These are phyloP conservation scores for Rhynchospora tenuis DNA, from an alignment of 176 grass and related monocot genomes.

Conservation along the genomic window DNA sequence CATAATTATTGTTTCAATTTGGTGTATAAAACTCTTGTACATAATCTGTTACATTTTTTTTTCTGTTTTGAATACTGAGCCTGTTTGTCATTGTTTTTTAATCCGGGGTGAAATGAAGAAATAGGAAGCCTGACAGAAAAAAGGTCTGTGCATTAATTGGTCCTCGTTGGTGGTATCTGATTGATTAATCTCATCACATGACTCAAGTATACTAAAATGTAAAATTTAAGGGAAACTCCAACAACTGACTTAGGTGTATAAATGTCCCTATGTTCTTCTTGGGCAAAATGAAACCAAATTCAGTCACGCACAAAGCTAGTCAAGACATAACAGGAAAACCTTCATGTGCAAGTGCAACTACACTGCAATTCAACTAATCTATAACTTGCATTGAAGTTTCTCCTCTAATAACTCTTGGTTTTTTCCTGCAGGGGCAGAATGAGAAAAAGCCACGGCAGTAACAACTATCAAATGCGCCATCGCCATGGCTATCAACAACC, in stretches of 20 bases:
- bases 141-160: too few relatives aligned
- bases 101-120: too few relatives aligned
- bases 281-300: not conserved
- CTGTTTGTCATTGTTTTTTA: not conserved
- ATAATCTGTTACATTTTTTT: not conserved
- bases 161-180: too few relatives aligned
- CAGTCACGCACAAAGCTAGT: not conserved
- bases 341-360: not conserved
- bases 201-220: too few relatives aligned
- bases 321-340: not conserved
- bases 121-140: too few relatives aligned
- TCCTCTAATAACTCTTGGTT: not conserved
- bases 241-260: too few relatives aligned
- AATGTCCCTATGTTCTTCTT: not conserved
- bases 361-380: not conserved
- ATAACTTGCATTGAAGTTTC: not conserved
- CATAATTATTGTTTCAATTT: not conserved
- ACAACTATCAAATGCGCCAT: not conserved
- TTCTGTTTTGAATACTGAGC: not conserved
- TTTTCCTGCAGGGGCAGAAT: conserved; percentile 28
- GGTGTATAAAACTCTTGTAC: not conserved
- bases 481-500: not conserved
- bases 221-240: too few relatives aligned
- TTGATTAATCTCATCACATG: too few relatives aligned
- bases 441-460: not conserved